phyloP scores from a whole-genome alignment of 2,329 filamentous ascomycete species.

The Chrysoporthe austroafricana region DNA sequence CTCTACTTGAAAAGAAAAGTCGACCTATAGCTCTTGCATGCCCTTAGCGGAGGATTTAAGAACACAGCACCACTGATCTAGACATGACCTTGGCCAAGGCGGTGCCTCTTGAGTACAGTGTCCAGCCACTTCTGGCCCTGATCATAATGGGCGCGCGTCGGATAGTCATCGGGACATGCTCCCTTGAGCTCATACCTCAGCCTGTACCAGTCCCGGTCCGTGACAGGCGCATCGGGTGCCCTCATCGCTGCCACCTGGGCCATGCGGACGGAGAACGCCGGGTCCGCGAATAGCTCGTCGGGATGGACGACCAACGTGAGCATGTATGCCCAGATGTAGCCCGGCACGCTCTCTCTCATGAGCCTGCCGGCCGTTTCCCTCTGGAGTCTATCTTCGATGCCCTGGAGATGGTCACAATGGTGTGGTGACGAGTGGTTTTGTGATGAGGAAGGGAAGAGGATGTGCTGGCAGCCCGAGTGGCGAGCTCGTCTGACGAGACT shows the following conservation, averaged over 20 bases:
- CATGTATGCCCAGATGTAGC: conserved; percentile 18
- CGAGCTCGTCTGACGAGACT: conserved; percentile 7
- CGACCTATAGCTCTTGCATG: neutral
- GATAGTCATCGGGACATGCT: conserved; percentile 14
- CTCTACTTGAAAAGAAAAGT: neutral
- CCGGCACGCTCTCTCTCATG: conserved; percentile 7
- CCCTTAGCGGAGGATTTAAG: neutral
- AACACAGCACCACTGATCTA: neutral
- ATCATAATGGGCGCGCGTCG: conserved; percentile 9
- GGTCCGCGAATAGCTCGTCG: conserved; percentile 13
- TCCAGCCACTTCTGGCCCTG: conserved; percentile 12
- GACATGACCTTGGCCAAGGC: neutral
- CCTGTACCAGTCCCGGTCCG: conserved; percentile 10
- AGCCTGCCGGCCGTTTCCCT: conserved; percentile 6
- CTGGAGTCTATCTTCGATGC: conserved; percentile 11
- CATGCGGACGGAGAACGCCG: conserved; percentile 8
- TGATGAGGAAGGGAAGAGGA: conserved; percentile 5
- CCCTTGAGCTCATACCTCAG: conserved; percentile 13
- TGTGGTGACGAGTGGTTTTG: neutral
- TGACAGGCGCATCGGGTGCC: conserved; percentile 8
- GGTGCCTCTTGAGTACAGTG: conserved; percentile 8
- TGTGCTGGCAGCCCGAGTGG: conserved; percentile 6
- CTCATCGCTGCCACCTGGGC: conserved; percentile 10
- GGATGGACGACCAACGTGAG: conserved; percentile 14
- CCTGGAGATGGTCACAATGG: neutral